Percentiles rank a stretch among this genome's conserved stretches.
phyloP scores from a whole-genome alignment of 345 rosid species.

The Salix dunnii region DNA sequence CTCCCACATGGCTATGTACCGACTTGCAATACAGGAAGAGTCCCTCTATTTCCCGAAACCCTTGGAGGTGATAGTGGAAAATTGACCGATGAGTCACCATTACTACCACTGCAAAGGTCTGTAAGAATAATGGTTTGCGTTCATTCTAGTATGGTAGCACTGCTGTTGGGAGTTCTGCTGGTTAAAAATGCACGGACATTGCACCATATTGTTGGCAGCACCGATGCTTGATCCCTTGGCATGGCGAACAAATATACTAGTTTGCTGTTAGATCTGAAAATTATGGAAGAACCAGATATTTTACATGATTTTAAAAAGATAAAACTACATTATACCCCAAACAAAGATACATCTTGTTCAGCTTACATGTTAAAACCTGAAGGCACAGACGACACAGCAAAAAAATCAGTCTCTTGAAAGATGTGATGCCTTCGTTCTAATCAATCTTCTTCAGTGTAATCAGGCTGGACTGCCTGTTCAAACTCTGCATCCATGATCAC shows the following conservation, averaged over 20 bases:
- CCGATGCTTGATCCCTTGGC: neutral
- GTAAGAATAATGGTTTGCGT: neutral
- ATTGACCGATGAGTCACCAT: too few species aligned
- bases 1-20: too few species aligned
- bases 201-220: neutral
- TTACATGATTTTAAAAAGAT: neutral
- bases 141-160: neutral
- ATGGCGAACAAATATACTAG: neutral
- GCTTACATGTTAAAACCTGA: neutral
- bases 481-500: conserved; percentile 82
- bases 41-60: too few species aligned
- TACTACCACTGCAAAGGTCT: too few species aligned
- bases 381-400: neutral
- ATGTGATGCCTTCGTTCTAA: neutral
- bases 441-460: conserved; percentile 24
- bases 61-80: too few species aligned
- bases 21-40: too few species aligned
- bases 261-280: neutral
- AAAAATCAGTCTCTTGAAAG: neutral
- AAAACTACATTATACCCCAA: neutral
- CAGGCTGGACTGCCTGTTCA: conserved; percentile 58
- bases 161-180: neutral
- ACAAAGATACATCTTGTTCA: neutral
- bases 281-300: neutral
- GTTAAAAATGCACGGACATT: neutral